Evolutionary conservation across 371 early-diverging fungal genomes (phyloP), one percentile per base, ranked within the genome.

Genomic region (Apophysomyces sp.): DNA sequence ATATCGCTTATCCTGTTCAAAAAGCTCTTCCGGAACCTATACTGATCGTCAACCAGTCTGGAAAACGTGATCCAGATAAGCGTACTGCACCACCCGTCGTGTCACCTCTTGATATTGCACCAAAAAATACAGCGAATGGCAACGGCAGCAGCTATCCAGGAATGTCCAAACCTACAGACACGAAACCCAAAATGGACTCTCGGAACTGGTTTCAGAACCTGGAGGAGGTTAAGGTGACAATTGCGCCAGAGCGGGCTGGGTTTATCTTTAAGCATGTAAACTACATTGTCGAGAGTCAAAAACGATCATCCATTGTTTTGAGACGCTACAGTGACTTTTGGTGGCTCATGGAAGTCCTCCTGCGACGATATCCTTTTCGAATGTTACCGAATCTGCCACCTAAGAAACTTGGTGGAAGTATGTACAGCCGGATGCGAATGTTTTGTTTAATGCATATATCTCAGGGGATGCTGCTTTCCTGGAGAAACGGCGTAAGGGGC

Each of bases 251-350:
- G 65, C 79, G 81, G 71, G 91, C 89, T 39, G 94, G 94, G 0
- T 84, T 92, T 39, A 69, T 86, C 29, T 91, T 92, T 71, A 94
- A 90, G 65, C 91, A 91, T 66, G 82, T 90, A 30, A 92, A 92
- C 64, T 94, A 94, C 66, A 82, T 88, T 39, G 75, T 93, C 11
- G 83, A 79, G 49, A 87, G 88, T 27, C 78, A 90, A 78, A 73
- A 78, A 56, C 85, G 82, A 11, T 71, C 75, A 31, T 75, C 85
- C 11, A 80, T 74, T 37, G 92, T 92, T 0, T 66, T 86, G 16
- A 82, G 94, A 24, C 85, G 94, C 57, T 94, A 92, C 71, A 91
- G 90, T 60, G 94, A 94, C 66, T 93, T 94, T 67, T 85, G 85
- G 74, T 92, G 92, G 92, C 70, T 94, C 30, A 76, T 83, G 62